phyloP scores from a whole-genome alignment of 139 green algal genomes.

The Chlamydomonas eustigma region DNA sequence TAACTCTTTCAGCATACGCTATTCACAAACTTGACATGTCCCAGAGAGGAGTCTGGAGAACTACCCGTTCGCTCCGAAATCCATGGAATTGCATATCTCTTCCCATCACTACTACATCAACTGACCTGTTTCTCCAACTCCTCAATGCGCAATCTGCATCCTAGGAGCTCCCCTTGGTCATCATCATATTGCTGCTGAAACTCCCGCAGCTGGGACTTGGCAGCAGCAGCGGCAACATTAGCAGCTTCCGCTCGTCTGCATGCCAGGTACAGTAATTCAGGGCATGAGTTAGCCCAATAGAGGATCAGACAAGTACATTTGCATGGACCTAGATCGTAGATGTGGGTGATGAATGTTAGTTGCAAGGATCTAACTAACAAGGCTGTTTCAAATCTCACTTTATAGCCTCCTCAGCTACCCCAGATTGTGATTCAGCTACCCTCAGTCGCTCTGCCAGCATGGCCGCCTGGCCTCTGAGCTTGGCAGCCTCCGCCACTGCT shows the following conservation, averaged over 20 bases:
- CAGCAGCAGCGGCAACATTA: not conserved
- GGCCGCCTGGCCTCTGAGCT: not conserved
- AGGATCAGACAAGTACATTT: too few species aligned
- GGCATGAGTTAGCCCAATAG: too few species aligned
- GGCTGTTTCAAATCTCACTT: not conserved
- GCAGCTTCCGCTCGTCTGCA: not conserved
- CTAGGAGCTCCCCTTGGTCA: not conserved
- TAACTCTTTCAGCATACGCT: too few species aligned
- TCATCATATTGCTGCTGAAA: not conserved
- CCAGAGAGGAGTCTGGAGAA: too few species aligned
- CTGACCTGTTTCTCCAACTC: not conserved
- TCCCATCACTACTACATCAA: too few species aligned
- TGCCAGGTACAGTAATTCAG: too few species aligned
- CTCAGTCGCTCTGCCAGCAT: slow-evolving; percentile 6
- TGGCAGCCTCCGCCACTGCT: not conserved
- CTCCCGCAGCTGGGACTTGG: not conserved
- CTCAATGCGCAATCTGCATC: not conserved
- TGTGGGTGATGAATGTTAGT: too few species aligned
- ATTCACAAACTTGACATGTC: too few species aligned
- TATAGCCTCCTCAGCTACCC: not conserved
- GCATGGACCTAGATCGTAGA: too few species aligned
- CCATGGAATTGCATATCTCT: too few species aligned
- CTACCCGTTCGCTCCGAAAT: too few species aligned
- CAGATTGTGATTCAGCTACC: not conserved
- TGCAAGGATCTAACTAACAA: too few species aligned